Base-by-base conservation (phyloP, 768 basidiomycete genomes). In the Symmetrospora coprosmae region DNA sequence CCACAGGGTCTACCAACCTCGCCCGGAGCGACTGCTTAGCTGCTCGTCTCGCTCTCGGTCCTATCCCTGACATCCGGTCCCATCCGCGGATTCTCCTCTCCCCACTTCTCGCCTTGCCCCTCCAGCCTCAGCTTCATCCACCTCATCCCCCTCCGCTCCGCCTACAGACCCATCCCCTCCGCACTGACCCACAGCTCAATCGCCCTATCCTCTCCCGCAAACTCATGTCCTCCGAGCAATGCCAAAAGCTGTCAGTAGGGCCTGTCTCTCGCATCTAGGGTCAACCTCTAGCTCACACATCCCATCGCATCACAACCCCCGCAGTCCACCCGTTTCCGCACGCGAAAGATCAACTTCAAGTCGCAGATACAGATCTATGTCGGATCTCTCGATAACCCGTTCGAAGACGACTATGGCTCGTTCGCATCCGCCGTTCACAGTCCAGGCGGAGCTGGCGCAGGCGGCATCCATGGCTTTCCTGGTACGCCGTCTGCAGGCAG, bases 271-370 rank as follows among this genome's bases (percentile, higher is more conserved):
- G n/a, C n/a, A n/a, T n/a, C n/a, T n/a, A n/a, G n/a, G n/a, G n/a
- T n/a, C n/a, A n/a, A n/a, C 48, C 23, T 9, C 45, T 21, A 19
- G 9, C 23, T 9, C 17, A n/a, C 45, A 27, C 45, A n/a, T 46
- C 13, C 13, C 14, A 19, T 49, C 31, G n/a, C 27, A 58, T 27
- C 14, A 19, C 17, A n/a, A 16, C 9, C 67, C 35, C 65, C 66
- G 38, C 45, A 59, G 17, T 65, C 65, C 30, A 59, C 64, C 35
- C 65, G 69, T 52, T 68, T 70, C 50, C 69, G 69, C 30, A 67
- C 64, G 63, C 66, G 69, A 37, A 70, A 70, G 60, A 64, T 70
- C 65, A 65, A 65, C 23, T 69, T 67, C 68, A 68, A 69, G 53
- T 64, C 66, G 16, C 68, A 66, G 19, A 65, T 70, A 65, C 51